A percentile compares a stretch with the other conserved stretches of the same genome.
These are phyloP conservation scores for Claviceps spartinae DNA, from an alignment of 2,329 filamentous ascomycete species.

Conservation along the genomic window DNA sequence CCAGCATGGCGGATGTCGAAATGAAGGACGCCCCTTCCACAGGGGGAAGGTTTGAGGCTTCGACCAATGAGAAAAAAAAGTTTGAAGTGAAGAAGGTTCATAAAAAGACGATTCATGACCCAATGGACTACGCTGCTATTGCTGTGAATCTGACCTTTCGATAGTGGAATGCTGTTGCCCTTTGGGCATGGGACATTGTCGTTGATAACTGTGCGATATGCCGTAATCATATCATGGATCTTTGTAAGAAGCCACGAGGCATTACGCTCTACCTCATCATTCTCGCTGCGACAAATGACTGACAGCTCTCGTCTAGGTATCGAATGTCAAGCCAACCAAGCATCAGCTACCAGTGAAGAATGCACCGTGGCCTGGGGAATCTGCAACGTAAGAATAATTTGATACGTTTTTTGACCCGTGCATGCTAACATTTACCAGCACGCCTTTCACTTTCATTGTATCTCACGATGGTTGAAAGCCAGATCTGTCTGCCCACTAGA, in stretches of 20 bases:
- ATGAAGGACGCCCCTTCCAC: constrained; percentile 74
- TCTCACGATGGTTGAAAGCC: constrained; percentile 98
- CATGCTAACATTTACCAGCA: constrained; percentile 48
- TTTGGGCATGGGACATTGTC: constrained; percentile 99
- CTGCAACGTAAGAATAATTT: constrained; percentile 65
- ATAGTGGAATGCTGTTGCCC: constrained; percentile 94
- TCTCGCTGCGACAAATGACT: constrained; percentile 4
- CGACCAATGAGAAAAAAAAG: constrained; percentile 60
- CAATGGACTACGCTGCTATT: background rate
- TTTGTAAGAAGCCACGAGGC: constrained; percentile 49
- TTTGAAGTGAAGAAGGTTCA: constrained; percentile 97
- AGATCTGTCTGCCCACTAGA: constrained; percentile 94
- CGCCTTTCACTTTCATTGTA: constrained; percentile 99
- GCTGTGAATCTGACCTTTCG: background rate
- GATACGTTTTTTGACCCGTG: background rate
- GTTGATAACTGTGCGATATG: constrained; percentile 99
- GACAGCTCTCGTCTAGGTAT: constrained; percentile 52
- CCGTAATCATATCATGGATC: constrained; percentile 98
- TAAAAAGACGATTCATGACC: background rate
- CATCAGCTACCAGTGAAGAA: constrained; percentile 91
- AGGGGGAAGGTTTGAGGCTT: constrained; percentile 38
- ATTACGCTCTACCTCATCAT: background rate
- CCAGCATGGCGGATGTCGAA: constrained; percentile 79
- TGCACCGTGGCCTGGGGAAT: constrained; percentile 99
- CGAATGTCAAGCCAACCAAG: constrained; percentile 97